A percentile compares a stretch with the other conserved stretches of the same genome.
Evolutionary conservation across 306 rosid genomes (phyloP).

Genomic region (Sechiopsis laciniata): DNA sequence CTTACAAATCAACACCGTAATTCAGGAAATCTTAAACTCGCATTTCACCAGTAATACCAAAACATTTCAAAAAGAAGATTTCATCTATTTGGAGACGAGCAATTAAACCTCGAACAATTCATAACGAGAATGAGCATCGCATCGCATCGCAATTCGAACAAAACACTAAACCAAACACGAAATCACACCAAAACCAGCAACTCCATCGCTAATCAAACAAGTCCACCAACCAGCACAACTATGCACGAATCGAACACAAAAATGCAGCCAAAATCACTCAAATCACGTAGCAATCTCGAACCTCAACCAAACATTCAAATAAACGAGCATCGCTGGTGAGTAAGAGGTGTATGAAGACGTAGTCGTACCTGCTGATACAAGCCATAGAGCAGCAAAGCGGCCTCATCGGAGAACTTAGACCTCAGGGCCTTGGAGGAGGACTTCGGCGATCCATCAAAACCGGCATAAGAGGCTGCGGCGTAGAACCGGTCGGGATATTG

Average conservation of each 20-base stretch:
- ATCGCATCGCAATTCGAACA: neutral
- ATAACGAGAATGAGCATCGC: neutral
- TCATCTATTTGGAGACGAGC: neutral
- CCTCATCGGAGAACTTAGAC: constrained; percentile 67
- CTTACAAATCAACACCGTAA: neutral
- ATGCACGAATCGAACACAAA: constrained; percentile 14
- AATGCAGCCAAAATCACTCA: constrained; percentile 5
- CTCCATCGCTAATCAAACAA: neutral
- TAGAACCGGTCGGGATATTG: constrained; percentile 92
- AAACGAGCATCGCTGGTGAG: neutral
- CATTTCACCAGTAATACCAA: constrained; percentile 10
- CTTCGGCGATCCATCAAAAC: constrained; percentile 72
- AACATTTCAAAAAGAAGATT: neutral
- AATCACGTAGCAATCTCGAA: neutral
- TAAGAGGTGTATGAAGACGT: constrained; percentile 3
- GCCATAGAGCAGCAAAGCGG: constrained; percentile 81
- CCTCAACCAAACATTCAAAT: neutral
- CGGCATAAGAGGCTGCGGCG: constrained; percentile 86
- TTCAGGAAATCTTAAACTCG: constrained; percentile 19
- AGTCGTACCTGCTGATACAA: constrained; percentile 64
- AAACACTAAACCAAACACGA: neutral
- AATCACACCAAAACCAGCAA: neutral
- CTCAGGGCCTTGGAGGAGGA: constrained; percentile 77
- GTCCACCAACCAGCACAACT: constrained; percentile 2
- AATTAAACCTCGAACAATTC: neutral